Percentiles rank a stretch among this genome's conserved stretches.
phyloP scores from a whole-genome alignment of 768 basidiomycete species.

The Dentipellis fragilis region DNA sequence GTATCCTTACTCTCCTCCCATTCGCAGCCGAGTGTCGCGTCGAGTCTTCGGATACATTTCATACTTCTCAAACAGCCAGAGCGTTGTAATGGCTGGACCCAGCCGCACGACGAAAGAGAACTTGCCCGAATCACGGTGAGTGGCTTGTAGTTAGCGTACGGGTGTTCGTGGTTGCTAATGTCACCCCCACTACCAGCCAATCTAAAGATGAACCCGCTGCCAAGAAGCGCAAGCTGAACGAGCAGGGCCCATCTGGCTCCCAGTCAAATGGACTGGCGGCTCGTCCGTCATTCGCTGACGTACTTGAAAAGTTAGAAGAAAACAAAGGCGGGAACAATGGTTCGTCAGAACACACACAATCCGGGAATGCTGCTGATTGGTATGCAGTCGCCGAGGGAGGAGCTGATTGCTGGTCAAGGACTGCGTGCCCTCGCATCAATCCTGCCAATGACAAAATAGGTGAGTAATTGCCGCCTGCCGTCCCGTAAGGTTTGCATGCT shows the following conservation, averaged over 20 bases:
- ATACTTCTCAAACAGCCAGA: neutral
- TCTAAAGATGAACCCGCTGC: conserved; percentile 15
- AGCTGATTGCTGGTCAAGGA: conserved; percentile 64
- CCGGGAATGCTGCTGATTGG: neutral
- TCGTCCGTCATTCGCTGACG: conserved; percentile 28
- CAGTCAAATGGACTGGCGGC: conserved; percentile 9
- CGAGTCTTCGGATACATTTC: neutral
- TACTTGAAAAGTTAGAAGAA: conserved; percentile 25
- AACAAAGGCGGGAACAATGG: conserved; percentile 17
- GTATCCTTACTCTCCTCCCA: neutral
- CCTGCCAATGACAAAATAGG: conserved; percentile 58
- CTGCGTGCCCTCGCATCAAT: conserved; percentile 43
- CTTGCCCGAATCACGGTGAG: neutral
- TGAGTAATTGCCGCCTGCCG: conserved; percentile 22
- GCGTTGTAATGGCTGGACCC: neutral
- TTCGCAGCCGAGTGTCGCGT: neutral
- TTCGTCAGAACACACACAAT: neutral
- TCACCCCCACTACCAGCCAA: neutral
- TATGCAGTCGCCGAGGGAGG: conserved; percentile 64
- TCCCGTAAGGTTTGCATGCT: neutral
- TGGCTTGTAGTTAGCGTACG: neutral
- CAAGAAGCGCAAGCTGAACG: conserved; percentile 24
- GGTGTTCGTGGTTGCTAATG: too few species aligned
- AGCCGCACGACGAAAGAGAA: neutral
- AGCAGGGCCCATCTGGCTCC: conserved; percentile 9